These are phyloP conservation scores for Spathaspora boniae DNA, from an alignment of 805 yeast species.

Conservation along the genomic window DNA sequence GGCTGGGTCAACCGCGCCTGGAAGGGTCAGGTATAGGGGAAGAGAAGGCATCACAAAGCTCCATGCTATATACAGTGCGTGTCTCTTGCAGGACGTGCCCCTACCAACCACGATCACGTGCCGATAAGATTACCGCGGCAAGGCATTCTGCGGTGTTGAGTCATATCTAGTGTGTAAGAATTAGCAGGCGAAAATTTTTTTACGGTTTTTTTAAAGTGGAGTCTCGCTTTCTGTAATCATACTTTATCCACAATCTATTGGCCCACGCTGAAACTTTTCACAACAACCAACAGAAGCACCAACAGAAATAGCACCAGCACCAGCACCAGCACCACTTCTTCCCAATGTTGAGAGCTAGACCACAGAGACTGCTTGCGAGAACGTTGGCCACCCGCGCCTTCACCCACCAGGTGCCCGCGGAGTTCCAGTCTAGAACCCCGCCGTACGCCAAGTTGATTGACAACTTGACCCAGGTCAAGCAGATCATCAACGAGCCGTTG, in stretches of 20 bases:
- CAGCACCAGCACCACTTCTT: neutral
- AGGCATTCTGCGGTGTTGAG: too few species aligned
- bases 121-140: too few species aligned
- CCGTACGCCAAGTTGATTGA: slow-evolving; percentile 76
- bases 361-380: slow-evolving; percentile 4
- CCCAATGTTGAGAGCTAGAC: slow-evolving; percentile 10
- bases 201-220: neutral
- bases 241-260: slow-evolving; percentile 7
- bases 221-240: slow-evolving; percentile 4
- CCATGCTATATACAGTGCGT: too few species aligned
- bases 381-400: slow-evolving; percentile 31
- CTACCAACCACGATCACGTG: too few species aligned
- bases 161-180: slow-evolving; percentile 1
- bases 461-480: slow-evolving; percentile 61
- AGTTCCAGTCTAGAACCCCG: slow-evolving; percentile 70
- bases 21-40: slow-evolving; percentile 39
- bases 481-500: slow-evolving; percentile 63
- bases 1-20: slow-evolving; percentile 78
- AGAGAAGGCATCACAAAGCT: too few species aligned
- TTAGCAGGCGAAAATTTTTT: slow-evolving; percentile 3
- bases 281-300: neutral
- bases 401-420: slow-evolving; percentile 48
- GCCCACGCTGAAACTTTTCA: slow-evolving; percentile 2
- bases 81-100: too few species aligned
- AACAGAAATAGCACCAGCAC: neutral